Evolutionary conservation across 305 asterid species (phyloP), one percentile per base, ranked within the genome.

Genomic region (Lippia alba): DNA sequence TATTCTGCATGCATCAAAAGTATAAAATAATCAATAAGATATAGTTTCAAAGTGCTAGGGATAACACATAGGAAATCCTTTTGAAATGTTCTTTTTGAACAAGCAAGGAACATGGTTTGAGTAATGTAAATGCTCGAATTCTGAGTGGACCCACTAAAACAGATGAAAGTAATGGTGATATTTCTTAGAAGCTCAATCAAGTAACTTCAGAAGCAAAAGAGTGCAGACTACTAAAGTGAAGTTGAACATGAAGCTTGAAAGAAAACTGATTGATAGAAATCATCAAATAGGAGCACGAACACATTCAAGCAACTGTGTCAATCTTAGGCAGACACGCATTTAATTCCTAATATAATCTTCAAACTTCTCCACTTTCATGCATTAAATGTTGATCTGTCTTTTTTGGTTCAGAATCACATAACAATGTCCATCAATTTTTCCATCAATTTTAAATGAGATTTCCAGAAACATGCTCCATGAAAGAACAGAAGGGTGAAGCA

Each of bases 1-100:
- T 55, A 17, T 50, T 63, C 30, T 32, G 61, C 45, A 61, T 40
- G 71, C 66, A 72, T 49, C 64, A 64, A 30, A 59, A 71, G 30
- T 36, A 36, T 1, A 2, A 16, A 33, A 60, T n/a, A 32, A 33
- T 16, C n/a, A 32, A 10, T 24, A 24, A 24, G 30, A 24, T 0
- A 48, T 3, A 30, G n/a, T 3, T 9, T n/a, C 33, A n/a, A 56
- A 33, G 30, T 24, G 48, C 60, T 49, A 59, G 30, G 50, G 62
- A 58, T 16, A 36, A 24, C n/a, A 30, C 36, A 72, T 45, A 54
- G 8, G 50, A 71, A 66, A 40, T 33, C 63, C 58, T 49, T 63
- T 2, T 5, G 30, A 65, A 12, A 59, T 24, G 30, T 12, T 40
- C 16, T 32, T 41, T 50, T 46, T 32, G 56, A 49, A 34, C 10